Base-by-base conservation (phyloP, 208 protist species). In the Angomonas deanei region DNA sequence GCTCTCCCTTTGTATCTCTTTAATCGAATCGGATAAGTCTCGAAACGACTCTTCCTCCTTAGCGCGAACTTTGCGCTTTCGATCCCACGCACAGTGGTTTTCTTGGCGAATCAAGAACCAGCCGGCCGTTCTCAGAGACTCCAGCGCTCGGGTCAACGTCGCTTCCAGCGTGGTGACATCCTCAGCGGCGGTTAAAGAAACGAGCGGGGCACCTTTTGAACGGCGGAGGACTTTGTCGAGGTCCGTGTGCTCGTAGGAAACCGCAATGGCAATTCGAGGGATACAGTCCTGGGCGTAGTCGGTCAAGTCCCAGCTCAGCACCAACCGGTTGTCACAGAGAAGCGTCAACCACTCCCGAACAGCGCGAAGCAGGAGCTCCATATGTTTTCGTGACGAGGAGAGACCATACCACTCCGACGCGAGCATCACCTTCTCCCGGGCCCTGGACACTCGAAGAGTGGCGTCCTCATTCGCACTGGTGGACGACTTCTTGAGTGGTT, bases 31-130 rank as follows among this genome's bases (percentile, higher is more conserved):
- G n/a, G 39, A n/a, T 19, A 3, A 32, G 39, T 31, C 26, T 13
- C 24, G 17, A 6, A 48, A 19, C 1, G 11, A 26, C n/a, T 36
- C 26, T 11, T 24, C 38, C 24, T 47, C 39, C 26, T 1, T 8
- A 3, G 4, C 27, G 39, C n/a, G 13, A 13, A 5, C 2, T 17
- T 28, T 31, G 2, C 31, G 30, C 39, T 23, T 39, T 36, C 11
- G 53, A 32, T 69, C 65, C 75, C 75, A 82, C 11, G 33, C 27
- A 10, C 61, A 62, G 53, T 80, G 76, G 39, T 68, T 62, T 28
- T 79, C 69, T 50, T 86, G 80, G 46, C 73, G 74, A 15, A 86
- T 70, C 15, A 82, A 39, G 0, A 71, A 27, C 76, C 80, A 86
- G 3, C 76, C 80, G 10, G 53, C 28, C 1, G 36, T 0, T 4